Evolutionary conservation across 768 basidiomycete genomes (phyloP).

Genomic region (Serendipita vermifera): DNA sequence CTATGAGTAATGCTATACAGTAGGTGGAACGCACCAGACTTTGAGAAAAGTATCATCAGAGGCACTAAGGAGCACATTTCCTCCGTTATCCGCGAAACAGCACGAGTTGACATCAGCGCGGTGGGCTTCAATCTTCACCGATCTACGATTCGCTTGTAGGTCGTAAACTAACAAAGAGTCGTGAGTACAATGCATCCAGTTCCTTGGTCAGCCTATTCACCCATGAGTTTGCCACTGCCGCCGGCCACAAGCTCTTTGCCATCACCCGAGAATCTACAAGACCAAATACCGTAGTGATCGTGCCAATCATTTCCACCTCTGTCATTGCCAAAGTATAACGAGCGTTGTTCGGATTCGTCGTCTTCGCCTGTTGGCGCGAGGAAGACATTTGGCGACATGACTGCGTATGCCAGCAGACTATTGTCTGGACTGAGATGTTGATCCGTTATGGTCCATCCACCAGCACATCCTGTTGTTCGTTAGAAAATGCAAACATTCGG

Average conservation of each 20-base stretch:
- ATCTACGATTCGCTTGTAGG: slow-evolving; percentile 60
- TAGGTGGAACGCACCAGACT: slow-evolving; percentile 57
- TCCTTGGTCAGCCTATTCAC: slow-evolving; percentile 8
- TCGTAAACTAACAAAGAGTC: slow-evolving; percentile 62
- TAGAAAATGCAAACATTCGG: no score
- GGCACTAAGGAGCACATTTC: slow-evolving; percentile 88
- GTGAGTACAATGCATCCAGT: slow-evolving; percentile 10
- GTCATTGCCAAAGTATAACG: slow-evolving; percentile 20
- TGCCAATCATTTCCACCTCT: slow-evolving; percentile 24
- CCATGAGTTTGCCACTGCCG: slow-evolving; percentile 51
- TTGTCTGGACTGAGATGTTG: slow-evolving; percentile 83
- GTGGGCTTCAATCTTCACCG: slow-evolving; percentile 81
- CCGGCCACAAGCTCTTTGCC: slow-evolving; percentile 93
- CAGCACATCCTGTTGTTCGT: no score
- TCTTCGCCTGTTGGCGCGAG: slow-evolving; percentile 22
- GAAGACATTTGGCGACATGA: slow-evolving; percentile 10
- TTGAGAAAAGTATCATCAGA: slow-evolving; percentile 92
- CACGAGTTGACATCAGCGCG: slow-evolving; percentile 86
- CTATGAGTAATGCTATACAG: neutral
- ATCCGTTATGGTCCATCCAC: slow-evolving; percentile 92
- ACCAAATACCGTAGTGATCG: slow-evolving; percentile 69
- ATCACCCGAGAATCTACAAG: slow-evolving; percentile 91
- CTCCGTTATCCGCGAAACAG: slow-evolving; percentile 87
- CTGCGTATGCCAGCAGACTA: slow-evolving; percentile 1
- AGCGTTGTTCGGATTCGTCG: slow-evolving; percentile 47